Evolutionary conservation across 2,329 filamentous ascomycete genomes (phyloP).

Genomic region (Diaporthe sp.): DNA sequence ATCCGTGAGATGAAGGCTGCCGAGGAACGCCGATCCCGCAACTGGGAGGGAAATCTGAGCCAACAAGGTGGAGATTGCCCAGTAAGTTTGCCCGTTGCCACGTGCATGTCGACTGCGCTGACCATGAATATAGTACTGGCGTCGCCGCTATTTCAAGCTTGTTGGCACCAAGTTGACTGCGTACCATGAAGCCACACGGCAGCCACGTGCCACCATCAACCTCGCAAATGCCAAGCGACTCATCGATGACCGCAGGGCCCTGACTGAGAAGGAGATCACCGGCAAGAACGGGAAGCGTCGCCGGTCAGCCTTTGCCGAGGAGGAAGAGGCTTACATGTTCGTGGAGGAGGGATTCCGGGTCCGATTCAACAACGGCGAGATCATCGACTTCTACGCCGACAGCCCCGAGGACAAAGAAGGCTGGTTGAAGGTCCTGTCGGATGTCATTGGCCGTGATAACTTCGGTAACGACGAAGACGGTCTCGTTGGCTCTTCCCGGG

Average conservation of each 20-base stretch:
- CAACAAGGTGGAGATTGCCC: constrained; percentile 98
- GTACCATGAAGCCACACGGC: constrained; percentile 94
- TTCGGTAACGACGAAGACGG: constrained; percentile 63
- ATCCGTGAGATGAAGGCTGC: constrained; percentile 94
- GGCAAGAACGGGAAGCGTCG: constrained; percentile 84
- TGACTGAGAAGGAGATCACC: constrained; percentile 86
- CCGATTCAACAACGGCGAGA: constrained; percentile 96
- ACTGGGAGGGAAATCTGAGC: constrained; percentile 90
- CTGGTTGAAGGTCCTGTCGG: constrained; percentile 91
- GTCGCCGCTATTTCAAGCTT: constrained; percentile 96
- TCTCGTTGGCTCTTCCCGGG: constrained; percentile 52
- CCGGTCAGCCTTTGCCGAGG: constrained; percentile 95
- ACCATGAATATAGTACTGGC: constrained; percentile 82
- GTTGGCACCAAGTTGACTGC: constrained; percentile 92
- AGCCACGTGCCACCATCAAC: constrained; percentile 97
- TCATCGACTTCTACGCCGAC: constrained; percentile 99
- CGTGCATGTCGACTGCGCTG: constrained; percentile 48
- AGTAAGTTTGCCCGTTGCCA: constrained; percentile 69
- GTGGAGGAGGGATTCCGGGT: constrained; percentile 99
- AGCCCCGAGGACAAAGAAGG: constrained; percentile 88
- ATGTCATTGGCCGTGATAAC: constrained; percentile 73
- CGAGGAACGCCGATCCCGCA: constrained; percentile 81
- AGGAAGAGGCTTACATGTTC: constrained; percentile 99
- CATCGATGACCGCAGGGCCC: constrained; percentile 88
- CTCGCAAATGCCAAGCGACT: constrained; percentile 91